Conservation (phyloP, 768 basidiomycete genomes). For the Filobasidium floriforme region DNA sequence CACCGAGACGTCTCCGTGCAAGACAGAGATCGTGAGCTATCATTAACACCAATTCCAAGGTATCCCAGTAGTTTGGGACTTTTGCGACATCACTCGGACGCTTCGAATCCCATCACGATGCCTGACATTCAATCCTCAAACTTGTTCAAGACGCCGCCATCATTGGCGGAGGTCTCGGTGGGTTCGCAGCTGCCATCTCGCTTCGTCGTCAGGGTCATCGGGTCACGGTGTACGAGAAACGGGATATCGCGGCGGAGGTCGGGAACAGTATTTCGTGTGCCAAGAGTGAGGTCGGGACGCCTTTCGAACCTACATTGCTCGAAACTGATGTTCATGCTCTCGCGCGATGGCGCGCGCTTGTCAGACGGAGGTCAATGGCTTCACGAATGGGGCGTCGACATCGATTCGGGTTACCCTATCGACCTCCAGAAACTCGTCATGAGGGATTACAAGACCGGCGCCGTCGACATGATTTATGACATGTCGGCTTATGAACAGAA, state of each 20-base stretch:
- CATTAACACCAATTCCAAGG: no score
- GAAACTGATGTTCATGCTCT: no score
- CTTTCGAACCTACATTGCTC: no score
- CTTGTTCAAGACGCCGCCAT: no score
- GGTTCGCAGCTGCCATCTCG: constrained; percentile 22
- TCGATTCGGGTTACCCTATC: constrained; percentile 27
- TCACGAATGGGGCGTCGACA: constrained; percentile 30
- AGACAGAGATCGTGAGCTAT: no score
- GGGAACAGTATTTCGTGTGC: constrained; percentile 27
- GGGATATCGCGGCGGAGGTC: constrained; percentile 25
- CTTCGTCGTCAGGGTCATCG: constrained; percentile 24
- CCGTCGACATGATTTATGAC: constrained; percentile 26
- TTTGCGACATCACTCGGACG: no score
- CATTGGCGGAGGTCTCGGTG: constrained; percentile 27
- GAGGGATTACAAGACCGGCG: constrained; percentile 29
- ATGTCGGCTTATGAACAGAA: constrained; percentile 27
- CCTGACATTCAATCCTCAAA: no score
- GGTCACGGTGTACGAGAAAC: constrained; percentile 24
- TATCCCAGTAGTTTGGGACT: no score
- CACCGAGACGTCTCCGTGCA: no score
- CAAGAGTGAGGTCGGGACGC: constrained; percentile 19
- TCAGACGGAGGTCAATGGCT: constrained; percentile 30
- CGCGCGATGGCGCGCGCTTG: background rate
- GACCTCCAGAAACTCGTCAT: constrained; percentile 28
- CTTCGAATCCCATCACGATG: no score